phyloP scores from a whole-genome alignment of 768 basidiomycete genomes.

The Psilocybe azurescens region DNA sequence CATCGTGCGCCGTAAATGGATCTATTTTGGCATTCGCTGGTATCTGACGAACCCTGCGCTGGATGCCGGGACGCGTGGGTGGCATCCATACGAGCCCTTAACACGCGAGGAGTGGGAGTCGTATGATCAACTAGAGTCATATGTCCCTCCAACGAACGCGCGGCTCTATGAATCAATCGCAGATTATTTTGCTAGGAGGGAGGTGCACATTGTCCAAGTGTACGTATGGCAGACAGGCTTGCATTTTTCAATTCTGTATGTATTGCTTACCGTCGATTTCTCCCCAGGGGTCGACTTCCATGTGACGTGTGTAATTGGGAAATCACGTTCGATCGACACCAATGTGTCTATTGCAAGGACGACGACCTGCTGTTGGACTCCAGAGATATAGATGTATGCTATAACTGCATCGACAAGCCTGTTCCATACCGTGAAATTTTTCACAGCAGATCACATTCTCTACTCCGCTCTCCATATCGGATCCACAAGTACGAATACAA shows the following conservation, averaged over 20 bases:
- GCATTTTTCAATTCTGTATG: not conserved
- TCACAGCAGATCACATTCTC: slow-evolving; percentile 13
- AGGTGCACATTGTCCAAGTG: not conserved
- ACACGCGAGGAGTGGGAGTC: slow-evolving; percentile 6
- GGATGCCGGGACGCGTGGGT: not conserved
- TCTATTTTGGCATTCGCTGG: slow-evolving; percentile 3
- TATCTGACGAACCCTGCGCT: not conserved
- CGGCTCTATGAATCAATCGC: slow-evolving; percentile 6
- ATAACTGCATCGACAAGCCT: slow-evolving; percentile 13
- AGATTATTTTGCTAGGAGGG: slow-evolving; percentile 9
- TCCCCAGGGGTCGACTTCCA: not conserved
- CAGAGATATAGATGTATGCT: slow-evolving; percentile 11
- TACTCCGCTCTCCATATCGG: slow-evolving; percentile 12
- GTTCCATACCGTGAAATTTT: not conserved
- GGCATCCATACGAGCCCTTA: slow-evolving; percentile 5
- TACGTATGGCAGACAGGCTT: not conserved
- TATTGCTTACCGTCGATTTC: not conserved
- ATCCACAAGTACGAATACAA: slow-evolving; percentile 10
- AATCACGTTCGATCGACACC: slow-evolving; percentile 14
- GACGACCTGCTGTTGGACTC: slow-evolving; percentile 7
- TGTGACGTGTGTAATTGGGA: slow-evolving; percentile 12
- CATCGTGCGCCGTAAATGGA: slow-evolving; percentile 13
- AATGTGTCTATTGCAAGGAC: slow-evolving; percentile 17
- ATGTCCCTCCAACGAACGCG: slow-evolving; percentile 4
- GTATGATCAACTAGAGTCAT: not conserved